Evolutionary conservation across 2,329 filamentous ascomycete genomes (phyloP).

Genomic region (Fusarium ambrosium): DNA sequence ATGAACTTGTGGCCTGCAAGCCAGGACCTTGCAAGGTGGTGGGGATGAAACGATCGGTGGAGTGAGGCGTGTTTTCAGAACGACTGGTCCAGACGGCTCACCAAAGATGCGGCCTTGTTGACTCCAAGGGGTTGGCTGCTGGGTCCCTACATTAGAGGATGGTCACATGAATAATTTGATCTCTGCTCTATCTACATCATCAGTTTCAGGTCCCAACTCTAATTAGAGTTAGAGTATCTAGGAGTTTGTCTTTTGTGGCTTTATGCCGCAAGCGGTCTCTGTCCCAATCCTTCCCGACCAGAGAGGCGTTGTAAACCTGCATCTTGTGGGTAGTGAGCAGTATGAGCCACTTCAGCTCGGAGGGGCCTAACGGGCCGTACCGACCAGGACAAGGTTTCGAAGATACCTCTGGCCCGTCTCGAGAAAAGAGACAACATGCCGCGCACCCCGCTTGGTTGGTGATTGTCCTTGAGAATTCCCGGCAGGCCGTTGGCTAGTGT

Average conservation of each 20-base stretch:
- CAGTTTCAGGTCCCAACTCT: neutral
- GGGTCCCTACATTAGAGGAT: neutral
- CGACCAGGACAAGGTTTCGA: neutral
- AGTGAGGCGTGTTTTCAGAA: neutral
- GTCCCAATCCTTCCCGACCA: neutral
- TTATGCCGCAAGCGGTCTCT: neutral
- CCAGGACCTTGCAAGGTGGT: neutral
- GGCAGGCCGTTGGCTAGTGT: neutral
- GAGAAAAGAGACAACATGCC: neutral
- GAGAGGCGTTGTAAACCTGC: neutral
- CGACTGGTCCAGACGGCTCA: neutral
- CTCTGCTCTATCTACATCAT: neutral
- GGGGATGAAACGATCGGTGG: neutral
- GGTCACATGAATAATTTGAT: neutral
- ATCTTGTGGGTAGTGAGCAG: neutral
- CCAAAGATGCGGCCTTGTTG: neutral
- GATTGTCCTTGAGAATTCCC: neutral
- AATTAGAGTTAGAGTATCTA: neutral
- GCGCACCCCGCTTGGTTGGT: neutral
- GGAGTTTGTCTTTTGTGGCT: neutral
- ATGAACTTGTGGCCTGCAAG: neutral
- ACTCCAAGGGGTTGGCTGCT: neutral
- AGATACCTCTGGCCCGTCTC: neutral
- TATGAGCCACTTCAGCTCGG: neutral
- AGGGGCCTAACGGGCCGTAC: neutral